A percentile compares a stretch with the other conserved stretches of the same genome.
These are phyloP conservation scores for Aspergillus mulundensis DNA, from an alignment of 495 filamentous ascomycete species.

Conservation along the genomic window DNA sequence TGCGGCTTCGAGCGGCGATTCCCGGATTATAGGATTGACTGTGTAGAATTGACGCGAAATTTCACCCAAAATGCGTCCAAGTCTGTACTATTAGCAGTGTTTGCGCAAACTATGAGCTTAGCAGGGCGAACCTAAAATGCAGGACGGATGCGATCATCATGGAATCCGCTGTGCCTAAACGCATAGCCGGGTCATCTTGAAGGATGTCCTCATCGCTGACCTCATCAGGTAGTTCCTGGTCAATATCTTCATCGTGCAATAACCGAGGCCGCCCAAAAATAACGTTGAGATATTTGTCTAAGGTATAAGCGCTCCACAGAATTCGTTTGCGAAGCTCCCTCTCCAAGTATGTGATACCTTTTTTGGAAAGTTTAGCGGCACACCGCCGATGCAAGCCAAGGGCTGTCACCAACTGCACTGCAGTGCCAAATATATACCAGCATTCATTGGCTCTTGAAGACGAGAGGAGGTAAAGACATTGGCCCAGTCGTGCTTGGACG, in stretches of 20 bases:
- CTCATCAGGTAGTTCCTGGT: conserved; percentile 49
- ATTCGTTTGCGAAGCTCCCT: conserved; percentile 47
- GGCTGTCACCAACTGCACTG: conserved; percentile 43
- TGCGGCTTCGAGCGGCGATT: conserved; percentile 37
- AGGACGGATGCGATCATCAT: conserved; percentile 49
- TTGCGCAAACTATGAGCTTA: conserved; percentile 5
- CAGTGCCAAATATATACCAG: conserved; percentile 47
- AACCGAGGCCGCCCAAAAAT: conserved; percentile 51
- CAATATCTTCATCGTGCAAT: conserved; percentile 50
- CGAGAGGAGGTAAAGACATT: conserved; percentile 42
- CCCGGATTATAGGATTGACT: conserved; percentile 36
- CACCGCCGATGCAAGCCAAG: conserved; percentile 40
- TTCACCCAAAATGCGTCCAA: conserved; percentile 40
- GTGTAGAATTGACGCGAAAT: conserved; percentile 49
- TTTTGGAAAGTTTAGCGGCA: conserved; percentile 29
- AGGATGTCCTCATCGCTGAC: conserved; percentile 53
- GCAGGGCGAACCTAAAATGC: conserved; percentile 34
- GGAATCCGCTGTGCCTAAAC: conserved; percentile 33
- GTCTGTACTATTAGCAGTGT: conserved; percentile 22
- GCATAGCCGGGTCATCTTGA: conserved; percentile 31
- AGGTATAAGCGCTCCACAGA: conserved; percentile 54
- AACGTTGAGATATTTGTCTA: conserved; percentile 56
- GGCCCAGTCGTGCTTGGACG: conserved; percentile 41
- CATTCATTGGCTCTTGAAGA: conserved; percentile 48
- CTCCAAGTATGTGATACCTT: conserved; percentile 33